Evolutionary conservation across 2,329 filamentous ascomycete species (phyloP), one percentile per base, ranked within the genome.

Genomic region (Alternaria postmessia): DNA sequence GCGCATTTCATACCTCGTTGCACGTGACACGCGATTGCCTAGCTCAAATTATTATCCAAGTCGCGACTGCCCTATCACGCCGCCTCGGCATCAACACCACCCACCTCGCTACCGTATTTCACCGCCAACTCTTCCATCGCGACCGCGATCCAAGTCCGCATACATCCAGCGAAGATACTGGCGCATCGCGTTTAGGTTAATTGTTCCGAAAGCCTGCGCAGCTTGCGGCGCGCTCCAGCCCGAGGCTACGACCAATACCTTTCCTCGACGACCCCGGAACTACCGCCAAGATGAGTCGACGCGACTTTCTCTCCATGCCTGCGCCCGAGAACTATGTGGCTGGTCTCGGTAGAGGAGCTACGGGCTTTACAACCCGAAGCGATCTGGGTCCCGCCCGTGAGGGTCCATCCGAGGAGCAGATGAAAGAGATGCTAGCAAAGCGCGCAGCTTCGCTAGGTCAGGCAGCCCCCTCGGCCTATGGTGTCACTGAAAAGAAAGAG

Each of bases 361-460:
- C 95, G 7, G 95, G 96, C 62, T 99, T 99, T 82, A 98, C 95
- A 16, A 99, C 95, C 41, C 89, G 96, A 73, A 98, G 94, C 58
- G 95, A 99, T 86, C 85, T 99, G 59, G 95, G 96, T 59, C 95
- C 96, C 51, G 94, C 94, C 60, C 88, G 94, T 72, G 94, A 97
- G 82, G 95, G 95, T 16, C 95, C 95, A 49, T 97, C 92, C 62
- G 94, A 97, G 73, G 95, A 99, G 77, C 94, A 98, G 81, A 97
- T 99, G 81, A 97, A 98, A 79, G 95, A 97, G 79, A 94, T 93
- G 63, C 90, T 99, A 70, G 94, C 94, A 49, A 97, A 97, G 81
- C 90, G 96, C 71, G 94, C 95, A 7, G 91, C 92, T 58, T 88
- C 92, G 74, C 87, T 98, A 1, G 90, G 89, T 46, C 86, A 87